A percentile compares a stretch with the other conserved stretches of the same genome.
Conservation (phyloP, 2,329 filamentous ascomycete genomes). For the Aspergillus aculeatinus region DNA sequence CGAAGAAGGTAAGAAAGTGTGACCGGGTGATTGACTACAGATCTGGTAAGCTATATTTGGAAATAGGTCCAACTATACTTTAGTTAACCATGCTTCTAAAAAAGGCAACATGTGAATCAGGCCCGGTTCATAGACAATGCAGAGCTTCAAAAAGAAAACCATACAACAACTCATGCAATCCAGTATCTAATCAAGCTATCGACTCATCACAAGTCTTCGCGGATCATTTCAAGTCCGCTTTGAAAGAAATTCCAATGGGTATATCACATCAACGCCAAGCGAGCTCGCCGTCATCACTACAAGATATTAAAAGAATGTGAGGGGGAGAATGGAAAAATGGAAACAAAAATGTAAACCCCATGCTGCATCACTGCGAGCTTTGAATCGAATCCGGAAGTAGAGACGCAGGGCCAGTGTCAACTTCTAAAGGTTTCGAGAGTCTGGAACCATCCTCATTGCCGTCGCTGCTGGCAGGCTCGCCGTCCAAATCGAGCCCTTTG, state of each 20-base stretch:
- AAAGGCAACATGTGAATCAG: too few species aligned
- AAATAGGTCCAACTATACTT: too few species aligned
- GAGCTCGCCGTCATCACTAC: constrained; percentile 4
- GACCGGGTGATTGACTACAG: too few species aligned
- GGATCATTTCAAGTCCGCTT: not conserved
- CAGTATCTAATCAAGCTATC: not conserved
- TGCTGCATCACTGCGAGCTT: constrained; percentile 21
- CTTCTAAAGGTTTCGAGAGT: constrained; percentile 24
- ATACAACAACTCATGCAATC: constrained; percentile 16
- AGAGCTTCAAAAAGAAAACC: too few species aligned
- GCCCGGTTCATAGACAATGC: too few species aligned
- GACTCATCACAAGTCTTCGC: not conserved
- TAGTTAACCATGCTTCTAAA: too few species aligned
- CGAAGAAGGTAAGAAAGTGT: too few species aligned
- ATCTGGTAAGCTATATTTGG: too few species aligned
- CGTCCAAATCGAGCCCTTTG: constrained; percentile 33
- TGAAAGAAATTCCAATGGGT: constrained; percentile 33
- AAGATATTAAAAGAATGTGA: constrained; percentile 10
- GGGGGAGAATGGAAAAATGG: constrained; percentile 5
- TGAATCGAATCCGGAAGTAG: constrained; percentile 30
- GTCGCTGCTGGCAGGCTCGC: constrained; percentile 20
- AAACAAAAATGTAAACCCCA: not conserved
- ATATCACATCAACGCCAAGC: constrained; percentile 43
- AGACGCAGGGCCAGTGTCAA: constrained; percentile 26
- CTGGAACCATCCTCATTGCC: constrained; percentile 13